Evolutionary conservation across 73 alveolate species (phyloP), one percentile per base, ranked within the genome.

Genomic region (Breviolum minutum): DNA sequence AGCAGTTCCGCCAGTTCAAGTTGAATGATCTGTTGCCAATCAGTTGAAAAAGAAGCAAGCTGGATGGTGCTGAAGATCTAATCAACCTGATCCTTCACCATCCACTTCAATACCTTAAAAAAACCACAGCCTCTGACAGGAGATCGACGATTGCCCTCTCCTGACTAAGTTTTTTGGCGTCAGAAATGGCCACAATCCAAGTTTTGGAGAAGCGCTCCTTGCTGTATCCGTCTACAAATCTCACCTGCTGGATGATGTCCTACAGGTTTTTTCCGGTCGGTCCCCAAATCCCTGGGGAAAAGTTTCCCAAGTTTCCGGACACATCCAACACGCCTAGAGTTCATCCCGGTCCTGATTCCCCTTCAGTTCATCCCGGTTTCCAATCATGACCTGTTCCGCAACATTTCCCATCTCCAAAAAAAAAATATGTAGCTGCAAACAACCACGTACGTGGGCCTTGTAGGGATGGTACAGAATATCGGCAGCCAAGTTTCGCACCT

Each of bases 191-290:
- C 54, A 29, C 91, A 29, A 7, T 32, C 88, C 27, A 29, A 80
- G 12, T 8, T 19, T 29, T 19, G n/a, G 27, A 77, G 61, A 12
- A 60, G 32, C 9, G 96, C 96, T 74, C 98, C 98, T 92, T 92
- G 98, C 90, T 76, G 90, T 92, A 92, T 12, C 98, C 98, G 22
- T 92, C 98, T 22, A 92, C 98, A 27, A 92, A 62, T 69, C 87
- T 92, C 60, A 92, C 90, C 86, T 92, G 90, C 91, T 92, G 98
- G 91, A 92, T 92, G 98, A 92, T 92, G 98, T 92, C 98, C 98
- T 92, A 66, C 63, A 22, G 26, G 24, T 30, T 12, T n/a, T n/a
- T n/a, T n/a, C n/a, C n/a, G n/a, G n/a, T n/a, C n/a, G 71, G 64
- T 13, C n/a, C 64, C 62, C 68, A 9, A 20, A 29, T 3, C n/a